phyloP scores from a whole-genome alignment of 352 stramenopile genomes.

The Globisporangium cystogenes region DNA sequence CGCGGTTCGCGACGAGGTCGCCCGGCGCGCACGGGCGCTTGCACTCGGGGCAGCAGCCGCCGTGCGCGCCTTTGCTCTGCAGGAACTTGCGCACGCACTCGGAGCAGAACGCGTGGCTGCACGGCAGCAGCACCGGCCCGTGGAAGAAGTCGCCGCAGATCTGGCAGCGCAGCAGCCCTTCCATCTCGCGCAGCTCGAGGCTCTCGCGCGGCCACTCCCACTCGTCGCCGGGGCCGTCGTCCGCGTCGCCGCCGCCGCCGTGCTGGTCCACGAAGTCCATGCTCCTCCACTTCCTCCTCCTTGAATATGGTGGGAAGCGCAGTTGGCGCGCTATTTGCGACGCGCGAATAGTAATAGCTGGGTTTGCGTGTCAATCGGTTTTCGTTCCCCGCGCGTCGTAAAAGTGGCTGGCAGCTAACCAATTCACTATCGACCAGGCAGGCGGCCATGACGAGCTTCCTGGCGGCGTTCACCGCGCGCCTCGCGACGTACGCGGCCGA shows the following conservation, averaged over 20 bases:
- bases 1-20: constrained; percentile 67
- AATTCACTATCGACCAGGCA: no score
- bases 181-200: constrained; percentile 58
- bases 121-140: constrained; percentile 70
- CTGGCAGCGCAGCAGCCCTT: constrained; percentile 68
- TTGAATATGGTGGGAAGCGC: neutral
- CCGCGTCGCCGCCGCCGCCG: constrained; percentile 1
- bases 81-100: constrained; percentile 79
- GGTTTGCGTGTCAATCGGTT: neutral
- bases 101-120: constrained; percentile 81
- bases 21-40: constrained; percentile 56
- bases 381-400: neutral
- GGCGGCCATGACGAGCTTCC: constrained; percentile 40
- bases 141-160: constrained; percentile 86
- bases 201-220: constrained; percentile 71
- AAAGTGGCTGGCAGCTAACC: neutral
- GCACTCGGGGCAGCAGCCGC: constrained; percentile 72
- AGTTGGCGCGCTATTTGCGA: neutral
- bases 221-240: constrained; percentile 40
- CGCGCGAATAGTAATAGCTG: neutral
- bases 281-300: no score
- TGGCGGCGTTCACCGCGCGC: constrained; percentile 50
- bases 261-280: constrained; percentile 13
- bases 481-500: constrained; percentile 46
- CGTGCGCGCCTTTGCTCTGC: constrained; percentile 57